Percentiles rank a stretch among this genome's conserved stretches.
Conservation (phyloP, 2,329 filamentous ascomycete species). For the Monilinia fructicola region DNA sequence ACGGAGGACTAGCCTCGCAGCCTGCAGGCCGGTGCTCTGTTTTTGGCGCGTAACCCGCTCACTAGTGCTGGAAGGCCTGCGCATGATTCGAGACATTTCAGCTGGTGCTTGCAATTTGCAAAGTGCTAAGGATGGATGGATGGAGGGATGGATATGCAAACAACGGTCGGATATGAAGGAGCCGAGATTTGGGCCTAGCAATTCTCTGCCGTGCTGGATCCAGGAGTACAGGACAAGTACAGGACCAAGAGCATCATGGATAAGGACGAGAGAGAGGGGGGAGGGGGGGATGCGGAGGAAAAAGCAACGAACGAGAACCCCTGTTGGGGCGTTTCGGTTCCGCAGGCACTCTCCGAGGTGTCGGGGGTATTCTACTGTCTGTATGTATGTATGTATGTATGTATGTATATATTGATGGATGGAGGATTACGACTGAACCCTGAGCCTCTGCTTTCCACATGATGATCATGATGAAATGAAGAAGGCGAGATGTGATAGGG, state of each 20-base stretch:
- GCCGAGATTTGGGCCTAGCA: not conserved
- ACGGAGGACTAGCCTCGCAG: too few relatives aligned
- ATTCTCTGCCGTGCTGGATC: too few relatives aligned
- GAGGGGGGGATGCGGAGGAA: not conserved
- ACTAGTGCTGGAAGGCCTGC: not conserved
- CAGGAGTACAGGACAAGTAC: too few relatives aligned
- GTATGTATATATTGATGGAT: too few relatives aligned
- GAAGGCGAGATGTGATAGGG: too few relatives aligned
- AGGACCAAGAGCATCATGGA: not conserved
- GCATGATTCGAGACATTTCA: not conserved
- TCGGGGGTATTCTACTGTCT: too few relatives aligned
- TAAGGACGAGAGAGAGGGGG: not conserved
- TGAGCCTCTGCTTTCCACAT: slow-evolving; percentile 4
- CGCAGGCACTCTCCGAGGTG: too few relatives aligned
- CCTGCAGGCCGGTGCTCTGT: not conserved
- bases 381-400: too few relatives aligned
- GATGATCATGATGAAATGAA: not conserved
- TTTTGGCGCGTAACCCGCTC: slow-evolving; percentile 3
- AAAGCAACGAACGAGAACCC: not conserved
- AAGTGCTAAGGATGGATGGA: too few relatives aligned
- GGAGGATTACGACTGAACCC: not conserved
- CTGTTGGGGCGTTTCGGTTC: not conserved
- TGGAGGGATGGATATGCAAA: slow-evolving; percentile 14
- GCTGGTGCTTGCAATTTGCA: too few relatives aligned
- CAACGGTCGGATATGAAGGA: slow-evolving; percentile 14